Evolutionary conservation across 1,284 basidiomycete species (phyloP), one percentile per base, ranked within the genome.

Genomic region (Cutaneotrichosporon sp.): DNA sequence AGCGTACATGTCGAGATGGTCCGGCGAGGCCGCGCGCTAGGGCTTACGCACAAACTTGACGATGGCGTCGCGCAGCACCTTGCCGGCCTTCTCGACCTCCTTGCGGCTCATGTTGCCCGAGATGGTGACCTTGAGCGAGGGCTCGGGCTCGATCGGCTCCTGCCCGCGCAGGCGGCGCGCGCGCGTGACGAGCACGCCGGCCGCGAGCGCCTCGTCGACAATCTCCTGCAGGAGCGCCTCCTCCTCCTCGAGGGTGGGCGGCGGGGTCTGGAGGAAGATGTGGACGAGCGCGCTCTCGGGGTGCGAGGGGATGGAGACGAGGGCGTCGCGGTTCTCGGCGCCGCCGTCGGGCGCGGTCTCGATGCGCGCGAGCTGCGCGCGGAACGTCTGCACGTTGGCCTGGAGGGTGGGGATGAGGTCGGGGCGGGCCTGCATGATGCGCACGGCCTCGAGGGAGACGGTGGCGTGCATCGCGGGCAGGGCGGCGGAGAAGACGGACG

Each of bases 401-500:
- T 90, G 90, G 0, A 98, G 87, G 3, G 83, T 81, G 31, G 83
- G 80, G 67, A 95, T 84, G 62, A 92, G 84, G 3, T 87, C 87
- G 0, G 93, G 92, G 3, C 87, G 86, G 59, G 84, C 84, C 49
- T 85, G 84, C 61, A 97, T 83, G 67, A 91, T 85, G 67, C 86
- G 85, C 73, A 98, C 90, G 10, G 88, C 91, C 70, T 92, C 88
- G 0, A 90, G 92, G 1, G 88, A 90, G 64, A 90, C 88, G 7
- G 92, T 92, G 16, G 92, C 89, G 54, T 98, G 86, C 57, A 97
- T 84, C 1, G 93, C 87, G 0, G 97, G 97, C 80, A 97, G 87
- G 1, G 95, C 89, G 10, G 97, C 97, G 1, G 95, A 97, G 82
- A 94, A 99, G 62, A 99, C 93, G 72, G 93, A 95, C 0, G 93